phyloP scores from a whole-genome alignment of 108 stramenopile species.

The Fragilariopsis cylindrus region DNA sequence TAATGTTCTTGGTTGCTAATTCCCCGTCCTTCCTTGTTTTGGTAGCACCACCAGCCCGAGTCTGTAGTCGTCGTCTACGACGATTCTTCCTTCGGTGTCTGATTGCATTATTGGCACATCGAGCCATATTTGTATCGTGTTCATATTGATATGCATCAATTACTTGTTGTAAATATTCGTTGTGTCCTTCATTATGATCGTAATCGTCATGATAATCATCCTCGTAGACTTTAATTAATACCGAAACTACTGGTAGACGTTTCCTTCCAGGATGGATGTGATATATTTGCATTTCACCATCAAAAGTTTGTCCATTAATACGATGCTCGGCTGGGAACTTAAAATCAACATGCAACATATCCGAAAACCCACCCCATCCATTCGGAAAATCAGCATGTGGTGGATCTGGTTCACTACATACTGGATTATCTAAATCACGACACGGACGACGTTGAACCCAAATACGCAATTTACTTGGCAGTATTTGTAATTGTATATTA shows the following conservation, averaged over 20 bases:
- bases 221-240: constrained; percentile 32
- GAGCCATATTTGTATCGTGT: constrained; percentile 44
- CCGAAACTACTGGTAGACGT: constrained; percentile 34
- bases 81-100: not conserved
- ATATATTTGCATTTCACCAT: constrained; percentile 83
- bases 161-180: constrained; percentile 39
- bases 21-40: not conserved
- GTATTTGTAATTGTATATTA: constrained; percentile 29
- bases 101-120: constrained; percentile 24
- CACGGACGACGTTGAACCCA: constrained; percentile 46
- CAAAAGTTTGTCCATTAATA: constrained; percentile 65
- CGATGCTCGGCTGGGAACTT: constrained; percentile 81
- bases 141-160: constrained; percentile 59
- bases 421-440: constrained; percentile 23
- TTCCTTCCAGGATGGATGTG: constrained; percentile 50
- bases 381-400: constrained; percentile 75
- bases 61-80: not conserved
- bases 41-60: not conserved
- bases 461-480: constrained; percentile 47
- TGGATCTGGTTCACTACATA: constrained; percentile 54
- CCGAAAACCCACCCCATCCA: constrained; percentile 65
- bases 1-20: not conserved
- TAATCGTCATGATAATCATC: not conserved
- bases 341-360: constrained; percentile 76
- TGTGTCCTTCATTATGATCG: constrained; percentile 25